Evolutionary conservation across 192 early-diverging fungal genomes (phyloP), one percentile per base, ranked within the genome.

Genomic region (Linderina pennispora): DNA sequence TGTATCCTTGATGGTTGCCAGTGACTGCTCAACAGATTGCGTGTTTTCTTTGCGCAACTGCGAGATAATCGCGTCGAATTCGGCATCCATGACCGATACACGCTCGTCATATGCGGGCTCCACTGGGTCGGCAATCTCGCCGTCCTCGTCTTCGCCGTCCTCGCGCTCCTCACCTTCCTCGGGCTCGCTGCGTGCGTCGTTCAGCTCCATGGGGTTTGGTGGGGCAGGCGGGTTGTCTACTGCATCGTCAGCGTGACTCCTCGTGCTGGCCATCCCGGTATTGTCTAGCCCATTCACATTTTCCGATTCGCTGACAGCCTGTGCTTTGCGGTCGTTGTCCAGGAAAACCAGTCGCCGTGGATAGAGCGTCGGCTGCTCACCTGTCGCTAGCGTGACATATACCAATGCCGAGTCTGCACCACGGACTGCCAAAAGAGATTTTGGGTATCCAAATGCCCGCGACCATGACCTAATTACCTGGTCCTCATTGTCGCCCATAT

Each of bases 141-240:
- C 68, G 31, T 72, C 68, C 40, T 72, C 68, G 38, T 72, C 28
- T 31, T 69, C 68, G 61, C 61, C 52, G 4, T 64, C 68, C 20
- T 57, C 58, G 8, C 36, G 22, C 31, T 53, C 45, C 6, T 47
- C 36, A 8, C 23, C 55, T 14, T 50, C 50, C 40, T 51, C 49
- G 23, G 39, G 35, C 4, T 62, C 61, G 8, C 51, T 52, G 24
- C 48, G 28, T n/a, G 40, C 49, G 15, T 39, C 28, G 17, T 1
- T 25, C 31, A 34, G 28, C 8, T 9, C 16, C 17, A 16, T 20
- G 13, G 16, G 8, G 17, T 0, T 17, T 2, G 31, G 23, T 17
- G 36, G n/a, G 3, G 14, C 26, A 8, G 20, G 1, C 4, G 33
- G 16, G 10, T 35, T n/a, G n/a, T n/a, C n/a, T n/a, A n/a, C n/a